Evolutionary conservation across 2,329 filamentous ascomycete genomes (phyloP).

Genomic region (Fusarium domesticum): DNA sequence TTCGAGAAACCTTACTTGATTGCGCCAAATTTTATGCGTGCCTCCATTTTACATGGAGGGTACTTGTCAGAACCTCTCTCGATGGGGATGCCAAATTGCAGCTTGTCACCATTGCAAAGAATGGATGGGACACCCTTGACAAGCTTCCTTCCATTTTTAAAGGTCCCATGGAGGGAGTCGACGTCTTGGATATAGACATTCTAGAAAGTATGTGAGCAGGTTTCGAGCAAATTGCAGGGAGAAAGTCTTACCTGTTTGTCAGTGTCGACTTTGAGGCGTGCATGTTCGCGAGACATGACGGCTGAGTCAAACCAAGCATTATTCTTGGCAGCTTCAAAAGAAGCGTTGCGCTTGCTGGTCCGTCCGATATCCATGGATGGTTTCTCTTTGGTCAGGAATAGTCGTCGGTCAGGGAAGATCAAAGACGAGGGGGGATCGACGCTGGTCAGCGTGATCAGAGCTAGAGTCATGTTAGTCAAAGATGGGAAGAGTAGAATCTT

Average conservation of each 20-base stretch:
- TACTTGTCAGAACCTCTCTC: background rate
- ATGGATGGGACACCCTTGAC: background rate
- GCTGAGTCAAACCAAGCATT: constrained; percentile 70
- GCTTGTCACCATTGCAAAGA: background rate
- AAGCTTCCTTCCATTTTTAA: background rate
- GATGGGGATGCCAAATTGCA: background rate
- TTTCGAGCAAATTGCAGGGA: background rate
- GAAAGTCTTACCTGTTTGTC: constrained; percentile 41
- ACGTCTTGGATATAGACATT: background rate
- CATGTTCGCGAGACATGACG: constrained; percentile 69
- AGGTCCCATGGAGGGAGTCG: background rate
- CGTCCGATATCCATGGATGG: constrained; percentile 40
- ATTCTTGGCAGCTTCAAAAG: constrained; percentile 36
- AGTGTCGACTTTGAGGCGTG: constrained; percentile 47
- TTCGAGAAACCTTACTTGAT: background rate
- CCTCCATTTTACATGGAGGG: background rate
- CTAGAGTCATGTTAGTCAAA: constrained; percentile 24
- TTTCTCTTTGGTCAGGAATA: constrained; percentile 33
- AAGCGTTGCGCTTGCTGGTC: constrained; percentile 41
- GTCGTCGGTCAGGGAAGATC: constrained; percentile 26
- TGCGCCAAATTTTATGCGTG: background rate
- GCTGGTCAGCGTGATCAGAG: constrained; percentile 31
- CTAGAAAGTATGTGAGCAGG: too few relatives aligned
- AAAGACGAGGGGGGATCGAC: constrained; percentile 20
- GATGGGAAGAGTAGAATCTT: background rate